Conservation (phyloP, 495 filamentous ascomycete species). For the Hypomontagnella monticulosa region DNA sequence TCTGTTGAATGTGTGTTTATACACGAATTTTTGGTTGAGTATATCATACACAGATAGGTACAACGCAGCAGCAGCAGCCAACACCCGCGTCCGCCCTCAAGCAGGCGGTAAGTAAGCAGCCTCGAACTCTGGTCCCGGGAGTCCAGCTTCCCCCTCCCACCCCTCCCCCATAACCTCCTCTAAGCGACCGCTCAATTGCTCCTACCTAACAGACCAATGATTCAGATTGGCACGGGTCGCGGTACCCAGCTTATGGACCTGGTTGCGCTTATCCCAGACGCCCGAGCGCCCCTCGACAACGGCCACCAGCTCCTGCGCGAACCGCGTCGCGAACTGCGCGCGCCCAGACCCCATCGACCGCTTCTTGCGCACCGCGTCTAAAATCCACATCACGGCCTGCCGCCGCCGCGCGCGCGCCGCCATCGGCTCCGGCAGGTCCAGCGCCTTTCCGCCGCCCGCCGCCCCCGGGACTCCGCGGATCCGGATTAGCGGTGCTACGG, state of each 20-base stretch:
- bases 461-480: conserved; percentile 78
- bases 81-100: too few relatives aligned
- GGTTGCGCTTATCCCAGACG: conserved; percentile 82
- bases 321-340: conserved; percentile 72
- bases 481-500: conserved; percentile 87
- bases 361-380: conserved; percentile 79
- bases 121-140: not conserved
- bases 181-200: too few relatives aligned
- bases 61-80: too few relatives aligned
- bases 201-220: conserved; percentile 24
- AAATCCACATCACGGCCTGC: conserved; percentile 84
- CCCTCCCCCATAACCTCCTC: too few relatives aligned
- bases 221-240: conserved; percentile 76
- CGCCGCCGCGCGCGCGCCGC: conserved; percentile 76
- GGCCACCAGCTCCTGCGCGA: conserved; percentile 87
- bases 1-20: conserved; percentile 4
- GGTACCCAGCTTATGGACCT: conserved; percentile 78
- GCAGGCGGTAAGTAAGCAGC: too few relatives aligned
- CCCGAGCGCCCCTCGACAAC: conserved; percentile 86
- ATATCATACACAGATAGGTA: conserved; percentile 16
- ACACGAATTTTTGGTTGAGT: conserved; percentile 4
- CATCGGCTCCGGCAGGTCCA: conserved; percentile 85
- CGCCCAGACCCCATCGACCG: conserved; percentile 69
- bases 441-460: conserved; percentile 83
- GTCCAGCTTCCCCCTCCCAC: too few relatives aligned